Evolutionary conservation across 1,139 yeast species (phyloP).

Genomic region (Diutina ranongensis): DNA sequence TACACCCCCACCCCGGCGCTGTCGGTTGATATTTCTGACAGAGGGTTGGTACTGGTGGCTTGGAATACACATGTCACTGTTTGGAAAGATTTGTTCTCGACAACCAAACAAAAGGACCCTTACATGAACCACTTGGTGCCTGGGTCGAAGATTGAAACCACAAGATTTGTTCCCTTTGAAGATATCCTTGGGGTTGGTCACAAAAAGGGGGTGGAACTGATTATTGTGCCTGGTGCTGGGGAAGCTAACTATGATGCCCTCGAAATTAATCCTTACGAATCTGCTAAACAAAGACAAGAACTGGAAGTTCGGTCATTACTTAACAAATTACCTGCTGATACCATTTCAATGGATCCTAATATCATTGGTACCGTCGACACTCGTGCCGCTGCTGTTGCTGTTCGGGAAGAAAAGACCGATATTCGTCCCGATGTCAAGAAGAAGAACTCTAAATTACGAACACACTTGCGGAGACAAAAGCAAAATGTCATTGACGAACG

Average conservation of each 20-base stretch:
- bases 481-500: conserved; percentile 85
- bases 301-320: conserved; percentile 77
- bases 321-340: conserved; percentile 85
- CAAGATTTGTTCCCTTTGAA: conserved; percentile 84
- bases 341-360: conserved; percentile 84
- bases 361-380: conserved; percentile 78
- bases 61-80: conserved; percentile 93
- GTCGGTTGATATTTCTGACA: conserved; percentile 71
- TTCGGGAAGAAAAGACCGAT: conserved; percentile 30
- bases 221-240: conserved; percentile 94
- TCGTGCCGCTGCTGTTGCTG: conserved; percentile 47
- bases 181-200: conserved; percentile 92
- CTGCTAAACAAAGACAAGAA: conserved; percentile 89
- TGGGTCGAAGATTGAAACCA: conserved; percentile 57
- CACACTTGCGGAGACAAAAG: conserved; percentile 72
- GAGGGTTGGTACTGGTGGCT: conserved; percentile 76
- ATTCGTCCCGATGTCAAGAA: conserved; percentile 59
- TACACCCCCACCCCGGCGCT: conserved; percentile 80
- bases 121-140: conserved; percentile 87
- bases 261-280: conserved; percentile 87
- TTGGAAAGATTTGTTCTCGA: conserved; percentile 68
- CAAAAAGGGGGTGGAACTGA: conserved; percentile 59
- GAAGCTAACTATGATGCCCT: conserved; percentile 96
- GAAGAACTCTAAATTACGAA: conserved; percentile 75
- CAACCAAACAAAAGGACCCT: conserved; percentile 54